These are phyloP conservation scores for Withania somnifera DNA, from an alignment of 305 asterid genomes.

Conservation along the genomic window DNA sequence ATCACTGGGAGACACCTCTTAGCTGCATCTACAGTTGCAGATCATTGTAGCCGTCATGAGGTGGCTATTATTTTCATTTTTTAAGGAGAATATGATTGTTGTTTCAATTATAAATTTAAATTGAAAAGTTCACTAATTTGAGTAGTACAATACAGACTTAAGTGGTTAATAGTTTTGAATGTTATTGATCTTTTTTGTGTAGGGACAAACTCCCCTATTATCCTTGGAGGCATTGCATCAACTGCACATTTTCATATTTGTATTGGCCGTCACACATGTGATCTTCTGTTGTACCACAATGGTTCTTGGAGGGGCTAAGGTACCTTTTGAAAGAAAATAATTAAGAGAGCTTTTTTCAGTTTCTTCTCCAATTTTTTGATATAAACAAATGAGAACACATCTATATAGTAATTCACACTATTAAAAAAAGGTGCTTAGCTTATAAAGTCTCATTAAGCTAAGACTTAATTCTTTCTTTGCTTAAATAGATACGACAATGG, in stretches of 20 bases:
- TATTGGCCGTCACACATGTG: conserved; percentile 77
- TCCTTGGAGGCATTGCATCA: conserved; percentile 82
- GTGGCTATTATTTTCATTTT: background rate
- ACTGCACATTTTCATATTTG: conserved; percentile 82
- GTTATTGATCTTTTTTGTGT: background rate
- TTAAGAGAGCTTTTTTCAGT: background rate
- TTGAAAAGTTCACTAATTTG: background rate
- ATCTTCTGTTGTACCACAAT: conserved; percentile 60
- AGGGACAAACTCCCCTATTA: conserved; percentile 59
- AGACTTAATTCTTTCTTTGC: background rate
- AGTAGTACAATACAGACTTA: no score
- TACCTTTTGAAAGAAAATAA: conserved; percentile 6
- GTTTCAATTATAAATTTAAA: background rate
- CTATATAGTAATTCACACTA: background rate
- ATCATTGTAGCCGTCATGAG: conserved; percentile 37
- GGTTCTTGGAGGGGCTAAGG: conserved; percentile 73
- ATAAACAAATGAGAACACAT: background rate
- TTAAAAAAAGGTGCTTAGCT: background rate
- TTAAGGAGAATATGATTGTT: background rate
- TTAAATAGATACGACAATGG: conserved; percentile 55
- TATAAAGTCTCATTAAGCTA: background rate
- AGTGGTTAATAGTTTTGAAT: background rate
- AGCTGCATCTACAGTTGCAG: conserved; percentile 14
- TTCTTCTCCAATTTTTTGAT: background rate
- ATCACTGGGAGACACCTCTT: conserved; percentile 33